These are phyloP conservation scores for Colletotrichum sansevieriae DNA, from an alignment of 2,329 filamentous ascomycete genomes.

Conservation along the genomic window DNA sequence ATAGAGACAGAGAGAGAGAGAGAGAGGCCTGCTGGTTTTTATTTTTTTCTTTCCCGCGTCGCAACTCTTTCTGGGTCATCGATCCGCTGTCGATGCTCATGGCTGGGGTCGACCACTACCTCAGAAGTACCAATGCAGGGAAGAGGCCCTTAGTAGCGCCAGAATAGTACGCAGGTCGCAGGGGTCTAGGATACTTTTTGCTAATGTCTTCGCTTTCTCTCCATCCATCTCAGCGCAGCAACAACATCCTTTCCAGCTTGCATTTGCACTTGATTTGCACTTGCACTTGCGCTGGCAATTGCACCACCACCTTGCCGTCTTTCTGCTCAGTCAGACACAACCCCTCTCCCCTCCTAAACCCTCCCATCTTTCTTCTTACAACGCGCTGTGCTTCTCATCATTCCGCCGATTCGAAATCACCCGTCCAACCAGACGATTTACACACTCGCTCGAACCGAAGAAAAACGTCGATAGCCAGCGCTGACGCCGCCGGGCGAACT, in stretches of 20 bases:
- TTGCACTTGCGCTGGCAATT: conserved; percentile 7
- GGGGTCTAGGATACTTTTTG: conserved; percentile 6
- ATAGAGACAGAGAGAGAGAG: no score
- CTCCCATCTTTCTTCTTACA: neutral
- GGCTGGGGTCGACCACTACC: neutral
- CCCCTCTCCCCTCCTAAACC: conserved; percentile 6
- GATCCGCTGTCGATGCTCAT: neutral
- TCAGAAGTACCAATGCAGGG: neutral
- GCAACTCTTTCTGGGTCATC: no score
- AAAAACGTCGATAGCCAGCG: neutral
- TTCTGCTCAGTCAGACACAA: conserved; percentile 30
- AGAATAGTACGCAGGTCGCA: neutral
- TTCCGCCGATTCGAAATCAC: neutral
- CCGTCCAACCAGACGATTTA: neutral
- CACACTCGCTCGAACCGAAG: neutral
- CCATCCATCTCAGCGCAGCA: conserved; percentile 19
- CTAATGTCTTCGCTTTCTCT: conserved; percentile 14
- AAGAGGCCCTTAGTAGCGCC: neutral
- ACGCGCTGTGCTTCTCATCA: conserved; percentile 5
- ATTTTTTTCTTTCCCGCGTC: no score
- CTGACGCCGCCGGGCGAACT: neutral
- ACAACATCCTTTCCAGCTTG: conserved; percentile 19
- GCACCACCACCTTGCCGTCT: conserved; percentile 29
- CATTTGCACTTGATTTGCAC: conserved; percentile 15
- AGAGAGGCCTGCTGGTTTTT: no score